A percentile compares a stretch with the other conserved stretches of the same genome.
These are phyloP conservation scores for Diaporthe nobilis DNA, from an alignment of 2,329 filamentous ascomycete species.

Conservation along the genomic window DNA sequence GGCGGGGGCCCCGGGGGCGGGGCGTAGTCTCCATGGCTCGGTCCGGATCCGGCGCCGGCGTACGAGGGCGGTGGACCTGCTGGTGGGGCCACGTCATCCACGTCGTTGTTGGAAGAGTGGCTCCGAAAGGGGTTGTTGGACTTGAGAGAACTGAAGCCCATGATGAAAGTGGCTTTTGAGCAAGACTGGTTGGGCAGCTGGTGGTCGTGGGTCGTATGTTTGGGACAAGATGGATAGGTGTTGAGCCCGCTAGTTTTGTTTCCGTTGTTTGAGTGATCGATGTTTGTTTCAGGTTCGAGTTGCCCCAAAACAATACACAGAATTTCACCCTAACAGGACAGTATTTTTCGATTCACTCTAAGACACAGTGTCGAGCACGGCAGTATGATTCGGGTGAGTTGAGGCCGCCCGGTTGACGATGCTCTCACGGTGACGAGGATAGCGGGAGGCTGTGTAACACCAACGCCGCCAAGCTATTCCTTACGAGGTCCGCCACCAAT, in stretches of 20 bases:
- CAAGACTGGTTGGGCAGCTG: constrained; percentile 3
- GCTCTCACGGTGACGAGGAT: background rate
- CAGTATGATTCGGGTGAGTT: background rate
- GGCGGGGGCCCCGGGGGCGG: constrained; percentile 42
- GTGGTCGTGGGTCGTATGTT: background rate
- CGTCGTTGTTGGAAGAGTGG: constrained; percentile 39
- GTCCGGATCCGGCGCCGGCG: constrained; percentile 47
- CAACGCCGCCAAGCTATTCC: constrained; percentile 10
- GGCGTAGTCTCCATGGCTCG: constrained; percentile 31
- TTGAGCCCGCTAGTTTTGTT: background rate
- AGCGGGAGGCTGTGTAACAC: constrained; percentile 29
- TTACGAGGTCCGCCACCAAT: constrained; percentile 6
- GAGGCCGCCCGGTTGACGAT: constrained; percentile 27
- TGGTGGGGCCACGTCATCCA: constrained; percentile 43
- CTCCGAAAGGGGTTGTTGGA: constrained; percentile 42
- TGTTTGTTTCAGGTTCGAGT: background rate
- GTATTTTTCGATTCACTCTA: background rate
- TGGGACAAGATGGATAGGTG: constrained; percentile 3
- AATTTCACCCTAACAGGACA: background rate
- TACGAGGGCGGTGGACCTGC: constrained; percentile 50
- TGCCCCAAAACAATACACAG: background rate
- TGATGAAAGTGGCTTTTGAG: background rate
- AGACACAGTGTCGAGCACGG: background rate
- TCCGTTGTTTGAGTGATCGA: background rate
- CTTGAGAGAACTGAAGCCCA: constrained; percentile 38